These are phyloP conservation scores for Hyphodiscus hymeniophilus DNA, from an alignment of 495 filamentous ascomycete species.

Conservation along the genomic window DNA sequence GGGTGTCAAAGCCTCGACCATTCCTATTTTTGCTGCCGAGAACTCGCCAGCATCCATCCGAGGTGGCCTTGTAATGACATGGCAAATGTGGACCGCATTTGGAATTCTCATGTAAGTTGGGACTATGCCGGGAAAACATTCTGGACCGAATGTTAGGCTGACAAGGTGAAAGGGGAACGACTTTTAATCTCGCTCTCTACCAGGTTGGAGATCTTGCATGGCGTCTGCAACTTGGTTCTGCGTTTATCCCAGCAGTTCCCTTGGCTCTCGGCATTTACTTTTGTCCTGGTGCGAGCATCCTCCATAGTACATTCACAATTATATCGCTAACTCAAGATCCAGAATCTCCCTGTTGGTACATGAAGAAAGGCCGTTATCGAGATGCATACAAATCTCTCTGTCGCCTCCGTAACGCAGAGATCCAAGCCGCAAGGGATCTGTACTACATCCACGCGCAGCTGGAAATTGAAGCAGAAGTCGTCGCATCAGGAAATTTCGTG, in stretches of 20 bases:
- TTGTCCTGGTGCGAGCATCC: constrained; percentile 33
- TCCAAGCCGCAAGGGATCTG: constrained; percentile 70
- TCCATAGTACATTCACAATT: too few relatives aligned
- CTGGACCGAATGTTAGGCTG: too few relatives aligned
- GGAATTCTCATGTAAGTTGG: constrained; percentile 69
- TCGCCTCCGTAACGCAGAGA: constrained; percentile 49
- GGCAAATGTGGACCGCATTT: constrained; percentile 83
- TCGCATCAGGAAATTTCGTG: constrained; percentile 34
- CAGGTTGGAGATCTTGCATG: constrained; percentile 50
- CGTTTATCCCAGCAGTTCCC: constrained; percentile 66
- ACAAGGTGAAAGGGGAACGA: too few relatives aligned
- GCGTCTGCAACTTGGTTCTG: constrained; percentile 68
- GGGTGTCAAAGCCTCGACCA: constrained; percentile 51
- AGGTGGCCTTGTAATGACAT: constrained; percentile 75
- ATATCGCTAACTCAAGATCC: constrained; percentile 18
- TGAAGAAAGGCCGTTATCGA: constrained; percentile 50
- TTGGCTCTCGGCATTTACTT: constrained; percentile 57
- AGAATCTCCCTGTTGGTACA: constrained; percentile 56
- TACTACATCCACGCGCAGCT: constrained; percentile 63
- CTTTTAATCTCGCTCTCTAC: constrained; percentile 61
- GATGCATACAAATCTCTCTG: constrained; percentile 55
- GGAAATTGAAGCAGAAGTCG: constrained; percentile 37
- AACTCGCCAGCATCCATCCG: constrained; percentile 65
- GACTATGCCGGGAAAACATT: constrained; percentile 15
- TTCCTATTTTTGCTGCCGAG: constrained; percentile 73